Evolutionary conservation across 2,329 filamentous ascomycete genomes (phyloP), one percentile per base, ranked within the genome.

Genomic region (Zymoseptoria pseudotritici): DNA sequence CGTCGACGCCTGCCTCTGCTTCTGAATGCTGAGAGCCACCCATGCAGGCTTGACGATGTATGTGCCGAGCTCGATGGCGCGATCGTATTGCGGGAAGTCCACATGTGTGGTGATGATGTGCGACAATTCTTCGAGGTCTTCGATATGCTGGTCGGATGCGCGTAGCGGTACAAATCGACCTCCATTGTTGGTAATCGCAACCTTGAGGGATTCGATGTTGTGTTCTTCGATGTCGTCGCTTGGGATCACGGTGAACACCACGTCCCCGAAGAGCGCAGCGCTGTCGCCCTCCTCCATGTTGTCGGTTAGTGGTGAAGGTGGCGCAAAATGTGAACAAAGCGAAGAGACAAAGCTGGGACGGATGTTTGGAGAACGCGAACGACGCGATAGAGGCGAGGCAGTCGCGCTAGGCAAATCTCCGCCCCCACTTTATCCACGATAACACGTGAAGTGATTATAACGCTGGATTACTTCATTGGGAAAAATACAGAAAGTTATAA

Each of bases 31-130:
- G 22, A 81, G 80, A 3, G 83, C 81, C 53, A 97, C 83, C 93
- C 94, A 99, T 59, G 83, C 79, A 3, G 89, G 86, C 65, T 86
- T 92, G 26, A 97, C 86, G 1, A 97, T 89, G 10, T 91, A 88
- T 55, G 94, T 87, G 81, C 96, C 88, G 64, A 84, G 79, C 54
- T 90, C 88, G 64, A 88, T 82, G 1, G 90, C 86, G 63, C 84
- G 82, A 61, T 84, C 80, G 72, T 94, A 97, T 69, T 93, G 86
- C n/a, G 90, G 86, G 68, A 99, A 99, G 73, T 99, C 91, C 74
- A 91, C 89, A 0, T 89, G 93, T 60, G 86, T 85, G 59, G 92
- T 83, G 64, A 90, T 79, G 61, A 90, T 83, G 71, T 89, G 86
- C 6, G 82, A 86, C 61, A 85, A 77, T 57, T 80, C 65, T 42